Evolutionary conservation across 2,329 filamentous ascomycete species (phyloP).

Genomic region (Geoglossum cookeanum): DNA sequence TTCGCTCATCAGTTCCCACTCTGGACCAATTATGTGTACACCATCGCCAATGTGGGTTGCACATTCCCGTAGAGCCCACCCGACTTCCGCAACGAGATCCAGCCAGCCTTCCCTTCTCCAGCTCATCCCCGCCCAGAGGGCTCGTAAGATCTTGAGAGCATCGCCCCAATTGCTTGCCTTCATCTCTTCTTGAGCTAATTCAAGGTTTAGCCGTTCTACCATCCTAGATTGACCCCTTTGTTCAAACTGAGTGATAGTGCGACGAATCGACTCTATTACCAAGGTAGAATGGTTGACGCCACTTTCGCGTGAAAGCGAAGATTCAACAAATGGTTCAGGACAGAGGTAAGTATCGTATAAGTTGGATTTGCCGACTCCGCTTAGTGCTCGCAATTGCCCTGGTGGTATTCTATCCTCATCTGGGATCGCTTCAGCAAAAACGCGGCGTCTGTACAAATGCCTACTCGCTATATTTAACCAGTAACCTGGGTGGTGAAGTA

Average conservation of each 20-base stretch:
- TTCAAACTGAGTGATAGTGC: conserved; percentile 30
- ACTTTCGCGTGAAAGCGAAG: conserved; percentile 22
- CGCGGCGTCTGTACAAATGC: conserved; percentile 30
- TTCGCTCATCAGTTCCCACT: conserved; percentile 33
- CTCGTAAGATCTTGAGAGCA: conserved; percentile 30
- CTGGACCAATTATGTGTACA: conserved; percentile 30
- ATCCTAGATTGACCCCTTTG: conserved; percentile 32
- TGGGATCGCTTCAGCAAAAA: conserved; percentile 34
- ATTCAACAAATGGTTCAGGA: conserved; percentile 37
- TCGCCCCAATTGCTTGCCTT: conserved; percentile 29
- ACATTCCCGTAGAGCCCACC: conserved; percentile 34
- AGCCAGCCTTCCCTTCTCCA: conserved; percentile 44
- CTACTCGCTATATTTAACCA: conserved; percentile 36
- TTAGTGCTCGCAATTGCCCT: conserved; percentile 34
- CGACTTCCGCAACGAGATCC: conserved; percentile 32
- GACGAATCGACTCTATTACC: conserved; percentile 28
- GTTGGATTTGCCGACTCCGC: conserved; percentile 31
- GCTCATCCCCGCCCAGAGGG: conserved; percentile 35
- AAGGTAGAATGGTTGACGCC: conserved; percentile 33
- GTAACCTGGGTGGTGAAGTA: conserved; percentile 42
- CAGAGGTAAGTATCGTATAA: conserved; percentile 42
- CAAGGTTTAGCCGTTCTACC: conserved; percentile 33
- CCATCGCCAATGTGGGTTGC: conserved; percentile 26
- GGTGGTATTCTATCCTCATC: conserved; percentile 37
- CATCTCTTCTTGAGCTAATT: conserved; percentile 35